phyloP scores from a whole-genome alignment of 169 alveolate genomes.

The Eimeria maxima region DNA sequence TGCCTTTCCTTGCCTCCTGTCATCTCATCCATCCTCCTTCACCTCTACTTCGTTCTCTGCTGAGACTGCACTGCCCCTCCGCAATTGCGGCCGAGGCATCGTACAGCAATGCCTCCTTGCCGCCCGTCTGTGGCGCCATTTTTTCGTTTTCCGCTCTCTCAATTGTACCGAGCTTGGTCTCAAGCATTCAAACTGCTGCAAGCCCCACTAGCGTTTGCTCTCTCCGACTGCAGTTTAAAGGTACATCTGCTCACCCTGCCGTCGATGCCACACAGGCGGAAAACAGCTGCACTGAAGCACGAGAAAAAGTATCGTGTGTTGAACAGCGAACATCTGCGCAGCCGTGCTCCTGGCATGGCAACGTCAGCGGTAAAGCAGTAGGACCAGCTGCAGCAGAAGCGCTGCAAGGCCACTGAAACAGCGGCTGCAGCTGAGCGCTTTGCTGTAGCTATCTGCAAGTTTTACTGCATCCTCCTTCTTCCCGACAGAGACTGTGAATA shows the following conservation, averaged over 20 bases:
- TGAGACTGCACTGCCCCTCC: not conserved
- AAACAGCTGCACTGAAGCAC: not conserved
- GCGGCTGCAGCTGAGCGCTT: not conserved
- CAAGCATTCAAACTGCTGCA: not conserved
- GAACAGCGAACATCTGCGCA: not conserved
- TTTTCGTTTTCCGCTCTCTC: not conserved
- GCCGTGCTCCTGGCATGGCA: not conserved
- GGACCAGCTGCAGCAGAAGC: not conserved
- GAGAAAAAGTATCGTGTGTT: not conserved
- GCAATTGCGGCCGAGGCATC: not conserved
- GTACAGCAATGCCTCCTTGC: not conserved
- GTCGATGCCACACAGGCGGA: not conserved
- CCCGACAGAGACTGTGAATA: not conserved
- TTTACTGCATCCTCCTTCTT: not conserved
- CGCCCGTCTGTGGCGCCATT: constrained; percentile 14
- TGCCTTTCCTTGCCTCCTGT: not conserved
- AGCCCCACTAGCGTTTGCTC: not conserved
- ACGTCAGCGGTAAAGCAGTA: not conserved
- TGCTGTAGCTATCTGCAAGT: not conserved
- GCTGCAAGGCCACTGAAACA: not conserved
- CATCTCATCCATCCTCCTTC: not conserved
- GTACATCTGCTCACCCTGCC: not conserved
- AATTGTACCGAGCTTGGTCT: not conserved
- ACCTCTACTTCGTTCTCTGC: not conserved
- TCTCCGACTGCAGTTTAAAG: not conserved